Base-by-base conservation (phyloP, 2,329 filamentous ascomycete genomes). In the Exophiala sideris region DNA sequence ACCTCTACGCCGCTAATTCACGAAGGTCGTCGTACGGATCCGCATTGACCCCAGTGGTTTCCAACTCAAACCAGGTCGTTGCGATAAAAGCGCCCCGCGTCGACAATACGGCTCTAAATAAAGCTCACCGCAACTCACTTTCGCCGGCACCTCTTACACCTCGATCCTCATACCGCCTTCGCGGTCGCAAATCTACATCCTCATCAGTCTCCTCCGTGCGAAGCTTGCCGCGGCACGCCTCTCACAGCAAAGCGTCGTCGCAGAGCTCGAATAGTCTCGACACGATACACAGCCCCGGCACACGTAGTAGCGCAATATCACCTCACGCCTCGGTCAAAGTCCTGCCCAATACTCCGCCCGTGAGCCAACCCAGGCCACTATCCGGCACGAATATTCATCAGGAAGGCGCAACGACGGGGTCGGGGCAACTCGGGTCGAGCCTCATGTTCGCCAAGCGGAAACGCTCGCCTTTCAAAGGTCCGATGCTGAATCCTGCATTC, bases 321-420 rank as follows among this genome's bases (percentile, higher is more conserved):
- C 92, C 94, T 1, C 91, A 96, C 68, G 83, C 89, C 62, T 95
- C 89, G 0, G 87, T 97, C 64, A 97, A 97, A 73, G 88, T 97
- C n/a, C 82, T 97, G 2, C 92, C 94, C 1, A 89, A 89, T 0
- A 96, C 91, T 0, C 92, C 92, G 0, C 91, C 87, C 0, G 71
- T 72, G n/a, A 74, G 81, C 2, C 48, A 56, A 20, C 38, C 48
- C 12, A 44, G 54, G 7, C 56, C 54, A 5, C 39, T 59, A 11
- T 54, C 51, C 36, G 56, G 56, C n/a, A 29, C 24, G 24, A 29
- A 29, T 3, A 50, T 49, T 11, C 36, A 47, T 14, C 44, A 54
- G 33, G 52, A 57, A 14, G 21, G 47, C 7, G 16, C 52, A n/a
- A 24, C 12, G n/a, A 32, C 32, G 42, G 44, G 32, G 29, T 49